Base-by-base conservation (phyloP, 2,329 filamentous ascomycete genomes). In the Fusarium pseudoanthophilum region DNA sequence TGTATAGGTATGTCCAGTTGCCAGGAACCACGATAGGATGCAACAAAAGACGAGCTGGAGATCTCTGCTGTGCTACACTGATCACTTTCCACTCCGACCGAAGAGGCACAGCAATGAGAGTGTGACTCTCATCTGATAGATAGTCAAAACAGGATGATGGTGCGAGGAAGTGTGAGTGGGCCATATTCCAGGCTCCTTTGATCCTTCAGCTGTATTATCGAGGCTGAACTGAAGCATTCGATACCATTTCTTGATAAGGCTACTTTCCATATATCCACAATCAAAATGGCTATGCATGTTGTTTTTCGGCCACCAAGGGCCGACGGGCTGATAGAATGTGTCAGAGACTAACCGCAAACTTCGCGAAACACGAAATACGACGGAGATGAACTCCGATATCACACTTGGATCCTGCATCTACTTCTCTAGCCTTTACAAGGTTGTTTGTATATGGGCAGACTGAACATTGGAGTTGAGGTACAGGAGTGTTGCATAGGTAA, bases 91-190 rank as follows among this genome's bases (percentile, higher is more conserved):
- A 13, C 10, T 7, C 7, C 18, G 16, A 24, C 7, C 18, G 16
- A 24, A 16, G 39, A 32, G 28, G 37, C 40, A 34, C 55, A 32
- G 36, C 28, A 43, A 28, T 28, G n/a, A 32, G 21, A 32, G 28
- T 8, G 15, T 30, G 15, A 18, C 8, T 43, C 26, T 43, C 21
- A 32, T 24, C 5, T 61, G 37, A 49, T 39, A 45, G 30, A 21
- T 18, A 37, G 43, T 34, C 34, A 36, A 43, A 67, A 51, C 34
- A 48, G 64, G 51, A 67, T 51, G 43, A 67, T 67, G 62, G 43
- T 39, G 62, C 64, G 64, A 67, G 64, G 24, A 67, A 67, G 64
- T 51, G 46, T 61, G 53, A 34, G 65, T 65, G 67, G 67, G 48
- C 36, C 40, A 24, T 64, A n/a, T 60, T 26, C 30, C 43, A 69